Evolutionary conservation across 2,329 filamentous ascomycete genomes (phyloP), one percentile per base, ranked within the genome.

Genomic region (Verticillium isaacii): DNA sequence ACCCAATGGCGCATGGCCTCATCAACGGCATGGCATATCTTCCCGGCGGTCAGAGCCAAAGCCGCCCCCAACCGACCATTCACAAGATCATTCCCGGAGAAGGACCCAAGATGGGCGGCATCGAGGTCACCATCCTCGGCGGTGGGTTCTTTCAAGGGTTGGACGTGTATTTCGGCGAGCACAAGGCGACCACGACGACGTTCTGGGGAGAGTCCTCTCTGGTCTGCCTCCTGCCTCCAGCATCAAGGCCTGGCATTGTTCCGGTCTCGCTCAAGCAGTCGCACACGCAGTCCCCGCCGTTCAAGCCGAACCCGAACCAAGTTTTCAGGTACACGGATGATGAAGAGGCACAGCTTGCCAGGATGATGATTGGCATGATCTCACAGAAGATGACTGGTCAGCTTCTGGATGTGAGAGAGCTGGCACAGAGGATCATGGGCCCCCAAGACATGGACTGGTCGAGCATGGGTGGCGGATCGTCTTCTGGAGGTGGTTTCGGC

Each of bases 101-200:
- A 73, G 93, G 93, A 0, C 91, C 93, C 7, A 91, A 88, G 62
- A 86, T 86, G 39, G 93, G 93, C 63, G 93, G 93, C 52, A 93
- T 92, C 59, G 93, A 97, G 73, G 92, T 97, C 3, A 94, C 91
- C 0, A 85, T 95, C 61, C 80, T 96, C 9, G 93, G 93, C 19
- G 90, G 88, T 66, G 87, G 89, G 15, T 96, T 97, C 72, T 89
- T 87, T 66, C 89, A 84, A 64, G 90, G 74, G 1, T 82, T 96
- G 64, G 90, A 93, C 65, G 91, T 97, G 60, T 90, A 93, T 75
- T 97, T 97, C 73, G 93, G 93, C 25, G 78, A 83, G 37, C 77
- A 80, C 57, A 82, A 80, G 66, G 84, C 85, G 1, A 82, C 89
- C 0, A 91, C 89, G 0, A 93, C 91, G 1, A 92, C 90, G 0